phyloP scores from a whole-genome alignment of 2,329 filamentous ascomycete species.

The Berkeleyomyces basicola region DNA sequence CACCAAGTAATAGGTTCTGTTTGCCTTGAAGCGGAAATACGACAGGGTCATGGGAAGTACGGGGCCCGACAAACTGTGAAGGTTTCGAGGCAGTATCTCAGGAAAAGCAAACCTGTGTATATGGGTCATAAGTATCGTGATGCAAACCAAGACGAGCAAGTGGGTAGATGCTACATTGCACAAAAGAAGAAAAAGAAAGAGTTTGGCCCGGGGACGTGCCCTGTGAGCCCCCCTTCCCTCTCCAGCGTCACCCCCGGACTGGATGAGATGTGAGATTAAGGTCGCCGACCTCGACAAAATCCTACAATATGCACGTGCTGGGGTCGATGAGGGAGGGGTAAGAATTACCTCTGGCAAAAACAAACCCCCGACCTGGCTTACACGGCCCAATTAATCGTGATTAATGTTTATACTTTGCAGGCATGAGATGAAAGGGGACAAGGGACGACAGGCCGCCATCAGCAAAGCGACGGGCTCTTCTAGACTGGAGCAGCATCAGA shows the following conservation, averaged over 20 bases:
- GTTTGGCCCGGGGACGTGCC: not conserved
- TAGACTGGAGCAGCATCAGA: no score
- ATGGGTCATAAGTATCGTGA: no score
- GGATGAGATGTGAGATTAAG: not conserved
- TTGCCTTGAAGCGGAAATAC: not conserved
- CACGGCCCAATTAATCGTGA: not conserved
- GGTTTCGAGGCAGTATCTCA: not conserved
- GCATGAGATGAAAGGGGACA: not conserved
- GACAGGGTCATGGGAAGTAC: not conserved
- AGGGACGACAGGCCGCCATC: not conserved
- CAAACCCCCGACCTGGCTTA: not conserved
- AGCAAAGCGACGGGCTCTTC: not conserved
- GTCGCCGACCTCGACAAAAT: slow-evolving; percentile 6
- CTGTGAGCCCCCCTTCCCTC: not conserved
- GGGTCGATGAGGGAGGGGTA: not conserved
- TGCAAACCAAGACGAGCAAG: no score
- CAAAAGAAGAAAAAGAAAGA: not conserved
- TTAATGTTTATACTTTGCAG: not conserved
- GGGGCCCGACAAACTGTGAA: not conserved
- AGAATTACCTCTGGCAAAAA: not conserved
- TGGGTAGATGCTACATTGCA: no score
- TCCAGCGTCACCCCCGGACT: not conserved
- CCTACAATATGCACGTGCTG: not conserved
- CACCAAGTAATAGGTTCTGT: not conserved
- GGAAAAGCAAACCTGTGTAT: not conserved